Percentiles rank a stretch among this genome's conserved stretches.
Evolutionary conservation across 2,329 filamentous ascomycete genomes (phyloP).

Genomic region (Stemphylium lycopersici): DNA sequence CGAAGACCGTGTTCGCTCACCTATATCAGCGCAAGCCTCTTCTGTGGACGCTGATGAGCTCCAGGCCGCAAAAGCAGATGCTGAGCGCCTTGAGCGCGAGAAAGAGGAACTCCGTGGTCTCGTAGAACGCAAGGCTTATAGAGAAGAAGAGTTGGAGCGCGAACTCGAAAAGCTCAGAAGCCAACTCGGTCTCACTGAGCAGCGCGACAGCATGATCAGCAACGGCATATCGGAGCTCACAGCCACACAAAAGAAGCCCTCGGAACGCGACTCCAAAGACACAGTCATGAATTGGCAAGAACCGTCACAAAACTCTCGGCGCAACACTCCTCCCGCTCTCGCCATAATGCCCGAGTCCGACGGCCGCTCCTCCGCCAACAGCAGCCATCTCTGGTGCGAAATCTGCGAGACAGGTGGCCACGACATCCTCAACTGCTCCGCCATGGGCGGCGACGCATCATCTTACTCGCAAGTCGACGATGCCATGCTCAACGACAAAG

Average conservation of each 20-base stretch:
- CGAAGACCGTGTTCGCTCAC: conserved; percentile 43
- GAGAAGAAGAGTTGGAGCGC: conserved; percentile 85
- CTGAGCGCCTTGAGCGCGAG: conserved; percentile 78
- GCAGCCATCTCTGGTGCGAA: conserved; percentile 83
- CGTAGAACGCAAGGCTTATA: conserved; percentile 72
- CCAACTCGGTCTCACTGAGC: conserved; percentile 45
- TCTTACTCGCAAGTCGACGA: conserved; percentile 28
- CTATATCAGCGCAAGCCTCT: conserved; percentile 37
- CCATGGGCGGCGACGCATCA: conserved; percentile 70
- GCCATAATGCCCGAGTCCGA: conserved; percentile 74
- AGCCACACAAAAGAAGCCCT: conserved; percentile 57
- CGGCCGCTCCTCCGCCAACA: conserved; percentile 65
- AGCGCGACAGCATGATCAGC: conserved; percentile 61
- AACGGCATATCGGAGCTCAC: conserved; percentile 59
- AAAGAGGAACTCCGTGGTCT: conserved; percentile 77
- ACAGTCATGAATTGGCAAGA: conserved; percentile 65
- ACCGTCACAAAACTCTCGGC: conserved; percentile 22
- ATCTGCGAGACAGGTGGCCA: conserved; percentile 92
- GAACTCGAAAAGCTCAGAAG: conserved; percentile 69
- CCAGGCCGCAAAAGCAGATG: conserved; percentile 63
- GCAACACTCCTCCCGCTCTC: conserved; percentile 55
- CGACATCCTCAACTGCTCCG: conserved; percentile 92
- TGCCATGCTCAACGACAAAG: conserved; percentile 33
- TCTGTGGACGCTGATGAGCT: conserved; percentile 53
- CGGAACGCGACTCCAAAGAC: conserved; percentile 69